A percentile compares a stretch with the other conserved stretches of the same genome.
phyloP scores from a whole-genome alignment of 2,329 filamentous ascomycete species.

The Botrytis sinoallii region DNA sequence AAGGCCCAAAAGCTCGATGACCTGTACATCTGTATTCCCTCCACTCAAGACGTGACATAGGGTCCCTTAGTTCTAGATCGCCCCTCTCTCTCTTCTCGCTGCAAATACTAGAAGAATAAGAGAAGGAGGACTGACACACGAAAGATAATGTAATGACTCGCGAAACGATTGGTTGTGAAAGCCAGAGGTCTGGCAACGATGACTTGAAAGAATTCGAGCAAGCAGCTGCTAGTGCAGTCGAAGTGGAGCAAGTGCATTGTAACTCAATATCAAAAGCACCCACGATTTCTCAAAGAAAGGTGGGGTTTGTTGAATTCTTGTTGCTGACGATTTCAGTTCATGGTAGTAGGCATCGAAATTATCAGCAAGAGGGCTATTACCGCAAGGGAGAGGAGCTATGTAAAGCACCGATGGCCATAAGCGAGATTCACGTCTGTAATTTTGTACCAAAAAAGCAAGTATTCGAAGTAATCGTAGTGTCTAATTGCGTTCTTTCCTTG shows the following conservation, averaged over 20 bases:
- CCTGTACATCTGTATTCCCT: neutral
- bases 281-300: neutral
- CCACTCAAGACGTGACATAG: neutral
- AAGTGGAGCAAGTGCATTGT: neutral
- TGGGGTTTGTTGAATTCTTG: neutral
- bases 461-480: too few relatives aligned
- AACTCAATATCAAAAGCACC: too few relatives aligned
- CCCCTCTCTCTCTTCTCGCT: too few relatives aligned
- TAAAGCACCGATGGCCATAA: neutral
- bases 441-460: neutral
- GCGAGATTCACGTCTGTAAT: neutral
- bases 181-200: neutral
- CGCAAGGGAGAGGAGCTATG: neutral
- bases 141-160: too few relatives aligned
- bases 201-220: neutral
- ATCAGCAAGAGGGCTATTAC: rapidly evolving
- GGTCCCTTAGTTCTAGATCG: neutral
- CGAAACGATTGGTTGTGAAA: neutral
- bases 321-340: neutral
- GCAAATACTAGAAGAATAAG: neutral
- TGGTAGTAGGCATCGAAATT: neutral
- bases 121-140: neutral
- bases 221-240: neutral
- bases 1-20: neutral
- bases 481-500: too few relatives aligned